phyloP scores from a whole-genome alignment of 163 green algal species.

The Chloromonas sp. region DNA sequence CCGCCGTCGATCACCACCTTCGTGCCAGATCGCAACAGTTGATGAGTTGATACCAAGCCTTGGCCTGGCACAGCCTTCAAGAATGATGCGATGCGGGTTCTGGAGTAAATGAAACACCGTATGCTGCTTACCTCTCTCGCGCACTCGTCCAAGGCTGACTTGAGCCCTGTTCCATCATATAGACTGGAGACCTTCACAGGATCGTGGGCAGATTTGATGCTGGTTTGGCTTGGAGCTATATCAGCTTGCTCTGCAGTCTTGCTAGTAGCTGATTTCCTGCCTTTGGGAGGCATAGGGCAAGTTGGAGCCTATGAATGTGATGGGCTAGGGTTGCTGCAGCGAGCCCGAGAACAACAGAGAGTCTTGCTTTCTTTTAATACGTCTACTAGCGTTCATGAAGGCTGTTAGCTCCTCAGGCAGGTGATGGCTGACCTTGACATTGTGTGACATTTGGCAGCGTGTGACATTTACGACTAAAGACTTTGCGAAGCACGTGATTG shows the following conservation, averaged over 20 bases:
- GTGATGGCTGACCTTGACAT: no score
- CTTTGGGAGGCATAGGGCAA: background rate
- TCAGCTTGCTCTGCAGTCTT: background rate
- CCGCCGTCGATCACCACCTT: slow-evolving; percentile 42
- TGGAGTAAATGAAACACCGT: background rate
- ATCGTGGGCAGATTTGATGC: background rate
- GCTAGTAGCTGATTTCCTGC: background rate
- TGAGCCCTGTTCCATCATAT: slow-evolving; percentile 22
- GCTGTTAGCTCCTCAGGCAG: no score
- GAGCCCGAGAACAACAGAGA: no score
- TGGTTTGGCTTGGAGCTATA: no score
- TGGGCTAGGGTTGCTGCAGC: no score
- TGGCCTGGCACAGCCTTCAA: background rate
- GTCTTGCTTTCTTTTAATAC: no score
- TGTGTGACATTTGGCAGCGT: no score
- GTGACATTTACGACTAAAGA: no score
- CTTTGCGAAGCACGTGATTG: no score
- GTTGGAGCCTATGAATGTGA: no score
- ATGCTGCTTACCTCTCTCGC: slow-evolving; percentile 10
- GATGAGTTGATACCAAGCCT: background rate
- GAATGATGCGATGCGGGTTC: background rate
- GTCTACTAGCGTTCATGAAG: no score
- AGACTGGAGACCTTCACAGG: slow-evolving; percentile 24
- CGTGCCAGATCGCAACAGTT: background rate
- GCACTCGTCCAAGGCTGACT: slow-evolving; percentile 19